These are phyloP conservation scores for Lactarius akahatsu DNA, from an alignment of 768 basidiomycete genomes.

Conservation along the genomic window DNA sequence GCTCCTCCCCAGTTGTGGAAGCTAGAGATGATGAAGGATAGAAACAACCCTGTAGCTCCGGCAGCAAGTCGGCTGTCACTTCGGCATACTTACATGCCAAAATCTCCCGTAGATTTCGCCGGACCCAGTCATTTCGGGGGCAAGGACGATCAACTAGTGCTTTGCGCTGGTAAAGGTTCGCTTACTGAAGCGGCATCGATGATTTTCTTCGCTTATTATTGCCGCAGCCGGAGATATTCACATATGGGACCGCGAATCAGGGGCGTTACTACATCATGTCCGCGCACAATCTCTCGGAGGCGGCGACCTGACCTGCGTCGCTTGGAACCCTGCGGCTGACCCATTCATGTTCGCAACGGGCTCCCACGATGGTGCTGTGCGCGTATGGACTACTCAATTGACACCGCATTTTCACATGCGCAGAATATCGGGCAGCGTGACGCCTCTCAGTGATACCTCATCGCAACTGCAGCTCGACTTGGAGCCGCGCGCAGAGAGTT, in stretches of 20 bases:
- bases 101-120: slow-evolving; percentile 65
- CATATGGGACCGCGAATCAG: slow-evolving; percentile 85
- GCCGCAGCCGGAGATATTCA: slow-evolving; percentile 72
- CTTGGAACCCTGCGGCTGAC: slow-evolving; percentile 71
- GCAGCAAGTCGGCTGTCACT: slow-evolving; percentile 34
- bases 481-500: slow-evolving; percentile 14
- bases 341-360: slow-evolving; percentile 74
- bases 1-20: slow-evolving; percentile 80
- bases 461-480: slow-evolving; percentile 24
- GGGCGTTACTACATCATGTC: slow-evolving; percentile 66
- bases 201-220: slow-evolving; percentile 14
- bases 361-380: slow-evolving; percentile 71
- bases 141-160: slow-evolving; percentile 71
- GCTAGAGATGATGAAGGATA: slow-evolving; percentile 60
- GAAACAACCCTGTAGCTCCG: slow-evolving; percentile 39
- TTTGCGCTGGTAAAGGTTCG: slow-evolving; percentile 74
- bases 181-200: slow-evolving; percentile 4
- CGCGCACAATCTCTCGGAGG: slow-evolving; percentile 60
- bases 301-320: slow-evolving; percentile 71
- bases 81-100: slow-evolving; percentile 76
- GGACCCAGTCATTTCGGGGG: slow-evolving; percentile 85
- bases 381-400: slow-evolving; percentile 61
- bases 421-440: slow-evolving; percentile 21
- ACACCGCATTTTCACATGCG: slow-evolving; percentile 19
- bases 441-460: slow-evolving; percentile 21